Base-by-base conservation (phyloP, 2,329 filamentous ascomycete species). In the Helminthosporium solani region DNA sequence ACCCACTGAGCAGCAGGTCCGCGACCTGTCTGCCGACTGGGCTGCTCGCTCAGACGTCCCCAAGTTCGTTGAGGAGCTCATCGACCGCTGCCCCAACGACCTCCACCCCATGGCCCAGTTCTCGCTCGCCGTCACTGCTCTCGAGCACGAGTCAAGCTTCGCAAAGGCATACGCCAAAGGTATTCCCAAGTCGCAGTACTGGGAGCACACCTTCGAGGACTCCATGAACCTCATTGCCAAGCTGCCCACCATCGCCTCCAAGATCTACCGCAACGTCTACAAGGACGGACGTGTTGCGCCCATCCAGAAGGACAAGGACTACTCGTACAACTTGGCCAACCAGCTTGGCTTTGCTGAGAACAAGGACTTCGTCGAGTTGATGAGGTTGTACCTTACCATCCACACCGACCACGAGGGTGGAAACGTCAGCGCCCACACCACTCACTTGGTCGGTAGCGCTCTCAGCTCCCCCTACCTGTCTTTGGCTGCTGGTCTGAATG, bases 211-310 rank as follows among this genome's bases (percentile, higher is more conserved):
- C 65, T 99, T 95, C 70, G 94, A 99, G 84, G 94, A 99, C 79
- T 94, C 91, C 54, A 97, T 99, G 92, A 92, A 99, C 78, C 82
- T 99, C 74, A 99, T 99, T 73, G 94, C 94, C 71, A 97, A 97
- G 86, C 88, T 99, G 66, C 94, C 94, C 73, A 96, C 90, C 74
- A 96, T 99, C 68, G 94, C 94, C 57, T 81, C 94, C 56, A 90
- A 90, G 79, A 99, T 99, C 83, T 99, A 99, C 86, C 94, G 95
- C 81, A 99, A 99, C 76, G 87, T 97, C 74, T 99, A 95, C 89
- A 96, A 97, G 86, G 94, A 95, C 71, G 94, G 94, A 79, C 97
- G 97, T 86, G 92, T 99, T 61, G 88, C 90, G 51, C 74, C 90
- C 45, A 84, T 96, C 73, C 86, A 97, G 82, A 95, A 96, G 83